Percentiles rank a stretch among this genome's conserved stretches.
phyloP scores from a whole-genome alignment of 192 early-diverging fungal genomes.

The Jimgerdemannia lactiflua region DNA sequence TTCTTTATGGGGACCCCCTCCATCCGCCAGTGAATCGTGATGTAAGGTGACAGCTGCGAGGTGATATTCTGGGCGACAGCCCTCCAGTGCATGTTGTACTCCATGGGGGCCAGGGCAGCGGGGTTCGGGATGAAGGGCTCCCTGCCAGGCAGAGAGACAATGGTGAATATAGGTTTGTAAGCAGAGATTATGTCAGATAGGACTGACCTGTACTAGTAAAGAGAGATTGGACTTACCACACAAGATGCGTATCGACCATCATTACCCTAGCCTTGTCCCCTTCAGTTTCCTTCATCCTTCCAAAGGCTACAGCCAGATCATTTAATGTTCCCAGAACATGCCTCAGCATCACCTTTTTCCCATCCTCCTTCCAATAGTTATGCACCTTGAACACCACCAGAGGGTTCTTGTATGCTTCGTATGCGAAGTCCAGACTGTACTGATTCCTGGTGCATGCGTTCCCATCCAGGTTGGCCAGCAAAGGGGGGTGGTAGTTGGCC shows the following conservation, averaged over 20 bases:
- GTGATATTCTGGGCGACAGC: neutral
- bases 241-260: neutral
- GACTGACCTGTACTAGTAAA: neutral
- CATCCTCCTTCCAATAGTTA: neutral
- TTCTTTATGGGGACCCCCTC: neutral
- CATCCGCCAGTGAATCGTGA: constrained; percentile 12
- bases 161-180: neutral
- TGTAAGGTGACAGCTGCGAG: constrained; percentile 2
- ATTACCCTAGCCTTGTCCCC: neutral
- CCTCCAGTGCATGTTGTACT: neutral
- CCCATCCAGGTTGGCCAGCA: neutral
- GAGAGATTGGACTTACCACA: neutral
- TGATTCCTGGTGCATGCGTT: neutral
- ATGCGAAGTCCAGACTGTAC: neutral
- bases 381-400: neutral
- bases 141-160: neutral
- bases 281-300: neutral
- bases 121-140: neutral
- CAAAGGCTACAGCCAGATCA: neutral
- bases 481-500: neutral
- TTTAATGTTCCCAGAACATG: neutral
- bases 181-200: neutral
- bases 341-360: neutral
- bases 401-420: neutral
- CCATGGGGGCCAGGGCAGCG: neutral